Conservation (phyloP, 208 protist genomes). For the Crithidia bombi region DNA sequence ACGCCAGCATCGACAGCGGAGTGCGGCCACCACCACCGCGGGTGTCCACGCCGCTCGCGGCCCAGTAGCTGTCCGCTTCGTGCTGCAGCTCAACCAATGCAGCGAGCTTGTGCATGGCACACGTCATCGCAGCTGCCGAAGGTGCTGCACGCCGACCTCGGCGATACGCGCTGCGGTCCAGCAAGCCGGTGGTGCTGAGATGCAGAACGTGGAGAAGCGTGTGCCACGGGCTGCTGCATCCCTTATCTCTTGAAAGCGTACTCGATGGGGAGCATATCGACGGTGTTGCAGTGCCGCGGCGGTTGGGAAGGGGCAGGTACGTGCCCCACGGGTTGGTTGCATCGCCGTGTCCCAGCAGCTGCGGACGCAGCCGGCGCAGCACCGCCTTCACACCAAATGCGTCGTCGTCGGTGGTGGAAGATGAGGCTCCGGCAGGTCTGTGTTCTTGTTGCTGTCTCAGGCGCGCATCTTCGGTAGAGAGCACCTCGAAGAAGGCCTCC, state of each 20-base stretch:
- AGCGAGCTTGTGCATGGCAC: constrained; percentile 9
- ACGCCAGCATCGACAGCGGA: background rate
- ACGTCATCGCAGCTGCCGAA: constrained; percentile 3
- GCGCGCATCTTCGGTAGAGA: constrained; percentile 27
- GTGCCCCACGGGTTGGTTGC: background rate
- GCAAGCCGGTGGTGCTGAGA: constrained; percentile 18
- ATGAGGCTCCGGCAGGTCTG: background rate
- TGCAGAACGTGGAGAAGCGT: constrained; percentile 30
- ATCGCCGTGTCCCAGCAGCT: background rate
- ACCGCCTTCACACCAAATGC: constrained; percentile 1
- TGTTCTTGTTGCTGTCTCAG: background rate
- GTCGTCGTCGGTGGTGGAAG: background rate
- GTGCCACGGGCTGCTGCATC: constrained; percentile 14
- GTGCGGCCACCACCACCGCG: background rate
- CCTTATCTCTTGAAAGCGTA: too few relatives aligned
- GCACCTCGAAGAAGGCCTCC: constrained; percentile 12
- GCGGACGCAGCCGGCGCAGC: background rate
- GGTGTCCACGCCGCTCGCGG: background rate
- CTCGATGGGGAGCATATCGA: too few relatives aligned
- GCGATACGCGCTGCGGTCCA: constrained; percentile 13
- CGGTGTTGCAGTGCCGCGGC: too few relatives aligned
- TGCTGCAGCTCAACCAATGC: background rate
- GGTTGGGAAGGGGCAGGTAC: constrained; percentile 13
- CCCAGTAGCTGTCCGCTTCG: background rate
- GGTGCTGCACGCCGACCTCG: constrained; percentile 19